phyloP scores from a whole-genome alignment of 2,329 filamentous ascomycete genomes.

The Nothomitra cinnamomea region DNA sequence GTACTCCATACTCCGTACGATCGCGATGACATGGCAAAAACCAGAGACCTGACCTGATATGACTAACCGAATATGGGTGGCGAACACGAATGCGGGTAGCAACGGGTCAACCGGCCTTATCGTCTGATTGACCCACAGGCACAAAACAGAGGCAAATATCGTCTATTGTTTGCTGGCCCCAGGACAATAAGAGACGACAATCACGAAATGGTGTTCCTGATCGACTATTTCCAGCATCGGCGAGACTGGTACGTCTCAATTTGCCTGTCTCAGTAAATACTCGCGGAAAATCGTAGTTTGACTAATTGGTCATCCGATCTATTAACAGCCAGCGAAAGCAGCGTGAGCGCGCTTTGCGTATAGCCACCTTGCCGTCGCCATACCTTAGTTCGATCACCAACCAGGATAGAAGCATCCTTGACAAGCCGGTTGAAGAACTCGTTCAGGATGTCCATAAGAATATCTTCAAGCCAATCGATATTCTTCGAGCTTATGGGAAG shows the following conservation, averaged over 20 bases:
- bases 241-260: constrained; percentile 44
- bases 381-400: constrained; percentile 51
- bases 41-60: too few species aligned
- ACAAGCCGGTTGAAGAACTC: constrained; percentile 58
- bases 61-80: too few species aligned
- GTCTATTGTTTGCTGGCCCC: too few species aligned
- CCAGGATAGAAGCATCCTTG: constrained; percentile 48
- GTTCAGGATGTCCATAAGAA: constrained; percentile 64
- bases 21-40: too few species aligned
- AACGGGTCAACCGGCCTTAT: too few species aligned
- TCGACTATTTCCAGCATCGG: constrained; percentile 54
- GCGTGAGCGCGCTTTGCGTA: constrained; percentile 51
- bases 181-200: neutral
- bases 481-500: constrained; percentile 77
- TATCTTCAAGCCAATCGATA: constrained; percentile 45
- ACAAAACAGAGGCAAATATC: too few species aligned
- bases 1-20: too few species aligned
- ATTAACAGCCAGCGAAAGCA: constrained; percentile 57
- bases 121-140: too few species aligned
- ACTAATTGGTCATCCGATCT: constrained; percentile 11
- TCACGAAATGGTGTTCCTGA: constrained; percentile 29
- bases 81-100: too few species aligned
- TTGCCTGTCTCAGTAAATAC: neutral
- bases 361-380: constrained; percentile 43
- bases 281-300: neutral